phyloP scores from a whole-genome alignment of 768 basidiomycete genomes.

The Calocera cornea region DNA sequence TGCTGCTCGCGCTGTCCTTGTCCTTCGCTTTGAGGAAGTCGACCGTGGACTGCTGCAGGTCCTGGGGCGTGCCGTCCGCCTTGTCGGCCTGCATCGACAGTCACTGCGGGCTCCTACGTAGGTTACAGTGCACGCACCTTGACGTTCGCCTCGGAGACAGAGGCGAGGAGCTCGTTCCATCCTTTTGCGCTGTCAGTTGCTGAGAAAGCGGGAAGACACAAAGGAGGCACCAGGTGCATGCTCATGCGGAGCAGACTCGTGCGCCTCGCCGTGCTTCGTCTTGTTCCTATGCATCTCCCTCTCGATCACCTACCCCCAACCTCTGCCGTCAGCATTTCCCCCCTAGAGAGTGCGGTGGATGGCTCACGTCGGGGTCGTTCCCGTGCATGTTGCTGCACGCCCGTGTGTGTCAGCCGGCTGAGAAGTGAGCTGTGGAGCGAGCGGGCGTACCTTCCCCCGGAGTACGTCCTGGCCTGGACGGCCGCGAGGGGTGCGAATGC shows the following conservation, averaged over 20 bases:
- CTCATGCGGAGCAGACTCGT: not conserved
- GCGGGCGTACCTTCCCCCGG: not conserved
- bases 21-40: slow-evolving; percentile 2
- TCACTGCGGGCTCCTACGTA: not conserved
- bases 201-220: too few relatives aligned
- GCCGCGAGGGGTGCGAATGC: not conserved
- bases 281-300: not conserved
- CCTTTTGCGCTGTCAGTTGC: not conserved
- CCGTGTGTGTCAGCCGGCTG: not conserved
- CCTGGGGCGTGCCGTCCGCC: not conserved
- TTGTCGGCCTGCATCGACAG: not conserved
- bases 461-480: not conserved
- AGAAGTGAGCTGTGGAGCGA: not conserved
- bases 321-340: not conserved
- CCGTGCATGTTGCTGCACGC: not conserved
- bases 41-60: not conserved
- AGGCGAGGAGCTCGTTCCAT: not conserved
- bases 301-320: not conserved
- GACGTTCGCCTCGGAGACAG: not conserved
- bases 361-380: not conserved
- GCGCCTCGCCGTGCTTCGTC: not conserved
- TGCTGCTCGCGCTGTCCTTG: not conserved
- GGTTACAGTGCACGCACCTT: not conserved
- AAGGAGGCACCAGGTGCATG: not conserved
- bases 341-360: not conserved